These are phyloP conservation scores for Fusarium floridanum DNA, from an alignment of 2,329 filamentous ascomycete species.

Conservation along the genomic window DNA sequence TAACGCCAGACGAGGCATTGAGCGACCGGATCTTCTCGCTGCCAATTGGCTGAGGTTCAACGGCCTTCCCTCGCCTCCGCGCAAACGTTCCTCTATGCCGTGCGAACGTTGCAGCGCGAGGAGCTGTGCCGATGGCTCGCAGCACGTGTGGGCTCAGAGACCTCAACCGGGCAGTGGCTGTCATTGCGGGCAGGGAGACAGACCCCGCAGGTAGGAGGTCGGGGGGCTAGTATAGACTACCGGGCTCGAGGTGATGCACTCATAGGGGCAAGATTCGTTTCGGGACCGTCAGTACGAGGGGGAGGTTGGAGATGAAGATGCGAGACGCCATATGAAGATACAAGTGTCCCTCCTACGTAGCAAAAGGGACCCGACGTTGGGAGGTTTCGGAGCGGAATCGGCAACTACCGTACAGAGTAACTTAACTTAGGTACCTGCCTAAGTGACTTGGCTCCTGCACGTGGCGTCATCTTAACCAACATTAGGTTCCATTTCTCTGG, in stretches of 20 bases:
- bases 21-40: slow-evolving; percentile 33
- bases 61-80: slow-evolving; percentile 70
- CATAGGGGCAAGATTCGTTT: slow-evolving; percentile 27
- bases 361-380: slow-evolving; percentile 13
- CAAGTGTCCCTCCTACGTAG: neutral
- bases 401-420: slow-evolving; percentile 32
- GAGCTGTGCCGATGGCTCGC: slow-evolving; percentile 58
- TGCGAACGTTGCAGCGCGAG: slow-evolving; percentile 55
- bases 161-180: slow-evolving; percentile 72
- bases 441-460: slow-evolving; percentile 37
- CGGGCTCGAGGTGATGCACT: slow-evolving; percentile 24
- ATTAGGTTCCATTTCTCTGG: slow-evolving; percentile 10
- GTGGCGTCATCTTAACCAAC: slow-evolving; percentile 43
- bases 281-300: slow-evolving; percentile 5
- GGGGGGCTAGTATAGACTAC: slow-evolving; percentile 19
- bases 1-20: slow-evolving; percentile 31
- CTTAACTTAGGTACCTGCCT: slow-evolving; percentile 21
- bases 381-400: slow-evolving; percentile 38
- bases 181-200: slow-evolving; percentile 60
- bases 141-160: slow-evolving; percentile 79
- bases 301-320: slow-evolving; percentile 4
- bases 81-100: slow-evolving; percentile 62
- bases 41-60: slow-evolving; percentile 63
- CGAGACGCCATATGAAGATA: slow-evolving; percentile 2
- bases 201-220: slow-evolving; percentile 11